Conservation (phyloP, 495 filamentous ascomycete genomes). For the Acidiella bohemica region DNA sequence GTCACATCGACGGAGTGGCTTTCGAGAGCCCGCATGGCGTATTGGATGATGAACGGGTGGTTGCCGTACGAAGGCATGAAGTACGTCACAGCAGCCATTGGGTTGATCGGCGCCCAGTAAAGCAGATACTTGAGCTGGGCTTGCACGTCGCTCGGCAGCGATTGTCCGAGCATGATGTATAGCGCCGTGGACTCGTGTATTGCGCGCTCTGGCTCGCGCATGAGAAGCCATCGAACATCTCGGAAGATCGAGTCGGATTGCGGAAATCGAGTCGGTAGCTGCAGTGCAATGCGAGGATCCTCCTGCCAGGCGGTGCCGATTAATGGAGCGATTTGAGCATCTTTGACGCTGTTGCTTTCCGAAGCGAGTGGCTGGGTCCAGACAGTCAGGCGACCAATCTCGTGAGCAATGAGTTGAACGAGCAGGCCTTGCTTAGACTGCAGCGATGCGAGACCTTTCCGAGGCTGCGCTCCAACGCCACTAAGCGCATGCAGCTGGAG, state of each 20-base stretch:
- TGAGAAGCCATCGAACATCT: constrained; percentile 63
- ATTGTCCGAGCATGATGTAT: constrained; percentile 61
- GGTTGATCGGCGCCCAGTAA: constrained; percentile 90
- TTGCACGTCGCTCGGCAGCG: constrained; percentile 62
- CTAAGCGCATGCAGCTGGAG: constrained; percentile 44
- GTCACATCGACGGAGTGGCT: constrained; percentile 88
- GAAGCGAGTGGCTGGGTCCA: constrained; percentile 73
- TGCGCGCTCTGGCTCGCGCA: constrained; percentile 72
- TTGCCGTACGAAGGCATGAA: constrained; percentile 90
- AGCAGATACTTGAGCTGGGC: constrained; percentile 87
- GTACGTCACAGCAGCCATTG: constrained; percentile 80
- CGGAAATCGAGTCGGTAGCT: constrained; percentile 59
- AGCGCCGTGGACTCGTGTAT: constrained; percentile 66
- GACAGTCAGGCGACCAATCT: constrained; percentile 67
- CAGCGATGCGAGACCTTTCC: constrained; percentile 41
- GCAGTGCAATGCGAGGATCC: constrained; percentile 66
- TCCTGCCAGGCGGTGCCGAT: constrained; percentile 76
- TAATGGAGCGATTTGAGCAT: constrained; percentile 44
- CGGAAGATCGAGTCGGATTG: constrained; percentile 54
- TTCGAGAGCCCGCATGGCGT: constrained; percentile 90
- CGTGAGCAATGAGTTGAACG: constrained; percentile 65
- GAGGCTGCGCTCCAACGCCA: constrained; percentile 21
- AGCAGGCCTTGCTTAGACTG: constrained; percentile 71
- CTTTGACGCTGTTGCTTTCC: constrained; percentile 31
- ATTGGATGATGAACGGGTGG: constrained; percentile 88